Conservation (phyloP, 192 early-diverging fungal species). For the Coemansia sp. region DNA sequence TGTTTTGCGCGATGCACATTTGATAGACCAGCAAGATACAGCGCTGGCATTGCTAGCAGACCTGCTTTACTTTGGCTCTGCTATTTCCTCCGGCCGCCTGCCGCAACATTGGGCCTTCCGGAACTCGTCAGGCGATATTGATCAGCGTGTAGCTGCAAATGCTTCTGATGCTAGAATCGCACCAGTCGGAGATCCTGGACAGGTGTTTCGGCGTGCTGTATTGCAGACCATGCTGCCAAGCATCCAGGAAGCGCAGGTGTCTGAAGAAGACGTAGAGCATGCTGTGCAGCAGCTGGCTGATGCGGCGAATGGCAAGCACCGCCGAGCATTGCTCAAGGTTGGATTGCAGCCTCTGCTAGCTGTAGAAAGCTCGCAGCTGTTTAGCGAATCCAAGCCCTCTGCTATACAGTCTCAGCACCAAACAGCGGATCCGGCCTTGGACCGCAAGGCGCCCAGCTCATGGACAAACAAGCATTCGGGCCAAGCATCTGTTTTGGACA, state of each 20-base stretch:
- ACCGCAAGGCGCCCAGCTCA: conserved; percentile 2
- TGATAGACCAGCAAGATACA: conserved; percentile 27
- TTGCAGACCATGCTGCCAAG: conserved; percentile 1
- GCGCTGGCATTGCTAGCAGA: conserved; percentile 21
- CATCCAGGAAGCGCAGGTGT: conserved; percentile 1
- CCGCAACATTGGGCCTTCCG: conserved; percentile 28
- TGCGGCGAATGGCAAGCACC: conserved; percentile 10
- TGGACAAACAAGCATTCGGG: conserved; percentile 26
- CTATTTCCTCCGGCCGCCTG: conserved; percentile 17
- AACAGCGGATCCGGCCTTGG: neutral
- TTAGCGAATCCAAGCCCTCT: conserved; percentile 9
- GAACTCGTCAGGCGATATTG: conserved; percentile 20
- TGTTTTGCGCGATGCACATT: conserved; percentile 16
- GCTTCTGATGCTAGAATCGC: neutral
- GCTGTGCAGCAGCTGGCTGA: conserved; percentile 1
- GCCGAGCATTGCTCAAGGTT: conserved; percentile 27
- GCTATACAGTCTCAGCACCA: neutral
- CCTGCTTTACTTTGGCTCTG: conserved; percentile 13
- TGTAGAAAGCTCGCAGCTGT: conserved; percentile 36
- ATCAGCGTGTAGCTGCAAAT: neutral
- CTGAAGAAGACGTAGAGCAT: conserved; percentile 11
- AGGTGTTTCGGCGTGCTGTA: conserved; percentile 15
- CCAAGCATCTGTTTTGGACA: conserved; percentile 17
- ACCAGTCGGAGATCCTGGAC: conserved; percentile 25
- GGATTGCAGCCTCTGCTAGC: conserved; percentile 35